phyloP scores from a whole-genome alignment of 768 basidiomycete genomes.

The Heimioporus sp. region DNA sequence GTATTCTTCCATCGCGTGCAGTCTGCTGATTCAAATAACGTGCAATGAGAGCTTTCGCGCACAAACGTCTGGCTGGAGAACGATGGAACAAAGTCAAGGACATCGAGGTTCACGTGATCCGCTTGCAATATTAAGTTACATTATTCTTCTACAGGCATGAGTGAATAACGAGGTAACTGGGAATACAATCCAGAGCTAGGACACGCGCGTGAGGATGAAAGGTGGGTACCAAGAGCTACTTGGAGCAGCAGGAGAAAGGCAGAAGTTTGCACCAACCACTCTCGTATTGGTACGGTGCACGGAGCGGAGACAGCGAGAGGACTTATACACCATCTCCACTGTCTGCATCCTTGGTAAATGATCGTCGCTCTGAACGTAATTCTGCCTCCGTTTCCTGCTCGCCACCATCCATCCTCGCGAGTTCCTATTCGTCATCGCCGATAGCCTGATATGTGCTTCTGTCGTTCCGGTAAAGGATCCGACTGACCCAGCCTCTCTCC shows the following conservation, averaged over 20 bases:
- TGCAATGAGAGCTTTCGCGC: slow-evolving; percentile 15
- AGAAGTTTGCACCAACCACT: slow-evolving; percentile 3
- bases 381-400: slow-evolving; percentile 29
- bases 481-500: slow-evolving; percentile 47
- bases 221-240: slow-evolving; percentile 10
- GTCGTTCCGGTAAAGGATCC: slow-evolving; percentile 44
- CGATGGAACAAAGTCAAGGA: slow-evolving; percentile 12
- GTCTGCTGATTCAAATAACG: slow-evolving; percentile 29
- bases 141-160: slow-evolving; percentile 11
- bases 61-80: slow-evolving; percentile 16
- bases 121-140: slow-evolving; percentile 4
- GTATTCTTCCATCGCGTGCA: neutral
- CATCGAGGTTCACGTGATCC: slow-evolving; percentile 27
- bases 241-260: slow-evolving; percentile 2
- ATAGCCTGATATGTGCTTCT: slow-evolving; percentile 49
- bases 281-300: slow-evolving; percentile 3
- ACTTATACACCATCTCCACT: slow-evolving; percentile 9
- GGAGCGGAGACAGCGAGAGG: slow-evolving; percentile 1
- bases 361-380: slow-evolving; percentile 11
- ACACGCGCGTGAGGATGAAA: slow-evolving; percentile 28
- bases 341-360: slow-evolving; percentile 4
- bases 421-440: slow-evolving; percentile 53
- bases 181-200: slow-evolving; percentile 3
- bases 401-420: slow-evolving; percentile 48
- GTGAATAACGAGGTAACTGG: neutral